Percentiles rank a stretch among this genome's conserved stretches.
phyloP scores from a whole-genome alignment of 2,329 filamentous ascomycete genomes.

The Fusarium scirpi region DNA sequence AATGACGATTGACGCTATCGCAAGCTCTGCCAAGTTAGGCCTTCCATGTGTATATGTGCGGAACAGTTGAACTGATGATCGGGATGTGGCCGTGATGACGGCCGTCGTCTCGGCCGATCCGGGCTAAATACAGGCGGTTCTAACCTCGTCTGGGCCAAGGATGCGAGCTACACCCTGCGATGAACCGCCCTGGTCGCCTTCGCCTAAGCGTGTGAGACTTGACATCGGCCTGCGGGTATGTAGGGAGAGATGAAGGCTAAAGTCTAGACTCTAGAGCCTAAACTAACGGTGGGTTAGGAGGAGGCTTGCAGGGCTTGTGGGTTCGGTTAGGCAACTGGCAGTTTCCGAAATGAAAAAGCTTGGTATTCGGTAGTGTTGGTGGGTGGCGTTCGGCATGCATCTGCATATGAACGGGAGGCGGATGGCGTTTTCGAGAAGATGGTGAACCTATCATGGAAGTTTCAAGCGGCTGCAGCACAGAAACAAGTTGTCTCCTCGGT shows the following conservation, averaged over 20 bases:
- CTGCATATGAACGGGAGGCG: conserved; percentile 1
- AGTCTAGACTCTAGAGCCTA: not conserved
- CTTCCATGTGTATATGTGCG: not conserved
- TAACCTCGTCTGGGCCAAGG: conserved; percentile 14
- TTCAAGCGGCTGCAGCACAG: conserved; percentile 13
- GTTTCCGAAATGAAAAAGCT: conserved; percentile 32
- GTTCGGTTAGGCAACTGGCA: conserved; percentile 18
- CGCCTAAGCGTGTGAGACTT: not conserved
- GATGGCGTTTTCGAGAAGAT: conserved; percentile 23
- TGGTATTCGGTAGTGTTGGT: conserved; percentile 32
- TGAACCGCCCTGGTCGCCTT: not conserved
- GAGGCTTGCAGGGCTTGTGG: not conserved
- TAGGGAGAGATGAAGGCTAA: not conserved
- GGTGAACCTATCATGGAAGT: conserved; percentile 22
- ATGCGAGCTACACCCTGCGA: conserved; percentile 12
- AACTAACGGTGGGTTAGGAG: not conserved
- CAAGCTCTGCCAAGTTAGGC: not conserved
- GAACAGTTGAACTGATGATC: not conserved
- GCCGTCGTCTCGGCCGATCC: not conserved
- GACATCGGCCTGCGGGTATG: not conserved
- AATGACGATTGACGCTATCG: conserved; percentile 11
- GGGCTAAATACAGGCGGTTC: not conserved
- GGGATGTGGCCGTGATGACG: not conserved
- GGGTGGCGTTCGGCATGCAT: conserved; percentile 23
- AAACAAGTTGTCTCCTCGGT: conserved; percentile 7